Base-by-base conservation (phyloP, 2,329 filamentous ascomycete genomes). In the Nakataea oryzae region DNA sequence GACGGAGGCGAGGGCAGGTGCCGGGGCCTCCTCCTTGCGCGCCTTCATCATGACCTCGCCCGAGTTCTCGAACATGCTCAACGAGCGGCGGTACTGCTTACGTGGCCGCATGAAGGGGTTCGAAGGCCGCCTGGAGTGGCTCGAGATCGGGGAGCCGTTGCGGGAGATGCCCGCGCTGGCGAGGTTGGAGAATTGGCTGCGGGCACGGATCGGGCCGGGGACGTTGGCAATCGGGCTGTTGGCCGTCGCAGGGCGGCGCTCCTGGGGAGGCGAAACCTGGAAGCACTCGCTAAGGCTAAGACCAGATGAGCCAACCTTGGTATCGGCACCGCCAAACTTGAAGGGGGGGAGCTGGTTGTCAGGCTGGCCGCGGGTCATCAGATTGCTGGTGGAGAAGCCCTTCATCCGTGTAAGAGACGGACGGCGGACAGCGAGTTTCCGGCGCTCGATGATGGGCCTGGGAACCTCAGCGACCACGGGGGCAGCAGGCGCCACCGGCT, bases 1-100 rank as follows among this genome's bases (percentile, higher is more conserved):
- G 62, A 93, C 88, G 55, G 89, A 87, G 68, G 90, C 84, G 65
- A 93, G 78, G 63, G 78, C 77, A 68, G 79, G 81, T 63, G 81
- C 73, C 61, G 76, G 70, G 63, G 77, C 74, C 13, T 83, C 83
- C 57, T 86, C 84, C 66, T 88, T 79, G 73, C 92, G 91, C 62
- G 87, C 81, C 75, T 91, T 91, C 41, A 96, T n/a, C 78, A 96
- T 89, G 62, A 97, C 81, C 71, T 97, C 95, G 67, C 85, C 89
- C 3, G 93, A 89, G 72, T 89, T 86, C 77, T 97, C 93, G 75
- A 96, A 99, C 95, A 99, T 99, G 82, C 95, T 97, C 71, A 97
- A 78, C 28, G 93, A 96, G 67, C 95, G 87, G 64, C 95, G 87
- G 71, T 93, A 93, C 73, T 95, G 90, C 71, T 96, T 96, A 67